These are phyloP conservation scores for Boletellus sp. DNA, from an alignment of 1,284 basidiomycete species.

Conservation along the genomic window DNA sequence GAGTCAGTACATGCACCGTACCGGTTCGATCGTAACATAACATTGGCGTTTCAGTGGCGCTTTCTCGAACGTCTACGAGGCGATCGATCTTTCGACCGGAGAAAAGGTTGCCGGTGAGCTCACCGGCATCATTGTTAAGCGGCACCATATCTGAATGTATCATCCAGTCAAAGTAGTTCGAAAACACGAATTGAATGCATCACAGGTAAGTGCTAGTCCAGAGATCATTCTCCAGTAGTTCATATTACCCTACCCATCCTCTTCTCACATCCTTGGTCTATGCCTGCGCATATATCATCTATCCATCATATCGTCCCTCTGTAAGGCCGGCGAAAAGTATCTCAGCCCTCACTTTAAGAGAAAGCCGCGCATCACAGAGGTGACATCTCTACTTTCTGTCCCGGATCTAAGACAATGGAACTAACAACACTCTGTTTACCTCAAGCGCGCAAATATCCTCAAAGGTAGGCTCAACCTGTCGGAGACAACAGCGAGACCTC, in stretches of 20 bases:
- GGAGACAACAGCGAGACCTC: background rate
- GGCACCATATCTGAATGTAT: conserved; percentile 7
- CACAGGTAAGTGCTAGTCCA: conserved; percentile 74
- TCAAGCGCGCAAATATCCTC: conserved; percentile 93
- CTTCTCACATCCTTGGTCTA: conserved; percentile 7
- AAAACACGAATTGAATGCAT: conserved; percentile 92
- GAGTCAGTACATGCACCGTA: conserved; percentile 59
- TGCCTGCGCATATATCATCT: conserved; percentile 15
- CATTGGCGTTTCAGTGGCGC: conserved; percentile 64
- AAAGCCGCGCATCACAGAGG: conserved; percentile 95
- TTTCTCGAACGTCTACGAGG: conserved; percentile 98
- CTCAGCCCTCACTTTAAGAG: conserved; percentile 92
- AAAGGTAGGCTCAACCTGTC: conserved; percentile 57
- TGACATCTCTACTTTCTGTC: conserved; percentile 45
- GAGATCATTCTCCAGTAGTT: conserved; percentile 28
- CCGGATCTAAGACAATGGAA: conserved; percentile 7
- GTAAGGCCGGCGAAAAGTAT: conserved; percentile 87
- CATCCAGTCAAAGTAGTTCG: conserved; percentile 89
- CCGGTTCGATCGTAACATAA: conserved; percentile 9
- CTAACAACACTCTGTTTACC: conserved; percentile 19
- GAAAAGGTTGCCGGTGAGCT: conserved; percentile 80
- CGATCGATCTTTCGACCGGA: conserved; percentile 72
- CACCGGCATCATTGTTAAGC: conserved; percentile 18
- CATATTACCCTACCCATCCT: conserved; percentile 24
- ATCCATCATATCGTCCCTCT: conserved; percentile 28